A percentile compares a stretch with the other conserved stretches of the same genome.
Conservation (phyloP, 2,329 filamentous ascomycete species). For the Monilinia fructigena region DNA sequence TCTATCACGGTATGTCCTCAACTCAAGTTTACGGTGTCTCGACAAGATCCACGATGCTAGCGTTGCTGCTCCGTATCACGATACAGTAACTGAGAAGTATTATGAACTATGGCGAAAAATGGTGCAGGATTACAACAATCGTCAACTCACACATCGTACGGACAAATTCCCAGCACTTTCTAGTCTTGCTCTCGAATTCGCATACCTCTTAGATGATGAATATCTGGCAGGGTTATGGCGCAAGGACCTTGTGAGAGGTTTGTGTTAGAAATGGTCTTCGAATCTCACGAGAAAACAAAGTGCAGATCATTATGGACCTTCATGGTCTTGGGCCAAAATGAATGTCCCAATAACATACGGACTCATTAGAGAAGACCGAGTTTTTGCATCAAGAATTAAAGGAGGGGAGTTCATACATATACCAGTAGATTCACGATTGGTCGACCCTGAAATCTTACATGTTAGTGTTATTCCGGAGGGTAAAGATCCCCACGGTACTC, state of each 20-base stretch:
- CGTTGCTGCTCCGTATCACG: background rate
- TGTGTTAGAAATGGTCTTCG: conserved; percentile 23
- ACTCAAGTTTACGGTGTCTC: conserved; percentile 16
- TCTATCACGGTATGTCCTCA: conserved; percentile 8
- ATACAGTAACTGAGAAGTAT: conserved; percentile 4
- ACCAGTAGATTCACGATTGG: conserved; percentile 5
- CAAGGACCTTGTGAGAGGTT: conserved; percentile 20
- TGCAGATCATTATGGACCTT: conserved; percentile 13
- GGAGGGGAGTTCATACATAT: background rate
- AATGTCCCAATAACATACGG: conserved; percentile 18
- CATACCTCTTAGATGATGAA: conserved; percentile 16
- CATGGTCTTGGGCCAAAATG: conserved; percentile 24
- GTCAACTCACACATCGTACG: conserved; percentile 20
- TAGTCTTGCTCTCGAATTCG: conserved; percentile 22
- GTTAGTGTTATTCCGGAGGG: conserved; percentile 19
- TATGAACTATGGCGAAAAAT: conserved; percentile 22
- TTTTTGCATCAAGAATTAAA: background rate
- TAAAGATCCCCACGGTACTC: conserved; percentile 10
- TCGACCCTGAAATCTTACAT: conserved; percentile 5
- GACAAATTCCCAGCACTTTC: conserved; percentile 24
- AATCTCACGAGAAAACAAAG: background rate
- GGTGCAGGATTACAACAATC: conserved; percentile 23
- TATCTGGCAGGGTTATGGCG: conserved; percentile 25
- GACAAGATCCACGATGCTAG: conserved; percentile 16
- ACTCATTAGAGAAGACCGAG: conserved; percentile 12